Conservation (phyloP, 208 protist genomes). For the Acanthamoeba sp. region DNA sequence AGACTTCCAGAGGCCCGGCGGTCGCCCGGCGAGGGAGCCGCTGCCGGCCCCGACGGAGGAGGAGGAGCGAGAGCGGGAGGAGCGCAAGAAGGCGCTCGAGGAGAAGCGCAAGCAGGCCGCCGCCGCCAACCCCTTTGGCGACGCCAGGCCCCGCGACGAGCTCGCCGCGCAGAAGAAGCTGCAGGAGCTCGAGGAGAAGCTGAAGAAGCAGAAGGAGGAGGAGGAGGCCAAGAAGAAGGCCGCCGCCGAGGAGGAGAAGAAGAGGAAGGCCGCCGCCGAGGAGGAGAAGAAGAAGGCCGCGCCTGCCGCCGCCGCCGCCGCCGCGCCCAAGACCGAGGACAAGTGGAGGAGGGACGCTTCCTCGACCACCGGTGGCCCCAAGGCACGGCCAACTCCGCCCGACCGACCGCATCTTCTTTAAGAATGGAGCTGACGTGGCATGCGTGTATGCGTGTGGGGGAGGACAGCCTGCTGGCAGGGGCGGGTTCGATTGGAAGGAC, state of each 20-base stretch:
- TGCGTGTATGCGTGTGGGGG: background rate
- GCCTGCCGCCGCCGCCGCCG: background rate
- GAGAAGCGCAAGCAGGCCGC: conserved; percentile 12
- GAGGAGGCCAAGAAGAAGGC: conserved; percentile 50
- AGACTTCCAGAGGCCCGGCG: background rate
- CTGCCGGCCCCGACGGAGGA: conserved; percentile 7
- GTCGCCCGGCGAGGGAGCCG: background rate
- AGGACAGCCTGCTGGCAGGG: background rate
- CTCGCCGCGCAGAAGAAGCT: conserved; percentile 66
- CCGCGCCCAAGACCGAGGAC: conserved; percentile 31
- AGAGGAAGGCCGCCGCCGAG: background rate
- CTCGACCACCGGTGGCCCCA: background rate
- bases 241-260: conserved; percentile 8
- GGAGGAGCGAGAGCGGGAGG: conserved; percentile 25
- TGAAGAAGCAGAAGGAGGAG: conserved; percentile 41
- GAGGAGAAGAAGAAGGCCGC: conserved; percentile 3
- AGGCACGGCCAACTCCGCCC: background rate
- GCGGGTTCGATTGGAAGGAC: conserved; percentile 64
- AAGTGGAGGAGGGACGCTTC: conserved; percentile 19
- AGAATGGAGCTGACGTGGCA: too few species aligned
- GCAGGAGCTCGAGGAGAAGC: conserved; percentile 63
- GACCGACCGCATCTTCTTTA: background rate
- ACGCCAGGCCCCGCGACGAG: conserved; percentile 64
- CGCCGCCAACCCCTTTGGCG: conserved; percentile 63
- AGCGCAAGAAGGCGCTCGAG: conserved; percentile 47